Percentiles rank a stretch among this genome's conserved stretches.
phyloP scores from a whole-genome alignment of 768 basidiomycete species.

The Multifurca ochricompacta region DNA sequence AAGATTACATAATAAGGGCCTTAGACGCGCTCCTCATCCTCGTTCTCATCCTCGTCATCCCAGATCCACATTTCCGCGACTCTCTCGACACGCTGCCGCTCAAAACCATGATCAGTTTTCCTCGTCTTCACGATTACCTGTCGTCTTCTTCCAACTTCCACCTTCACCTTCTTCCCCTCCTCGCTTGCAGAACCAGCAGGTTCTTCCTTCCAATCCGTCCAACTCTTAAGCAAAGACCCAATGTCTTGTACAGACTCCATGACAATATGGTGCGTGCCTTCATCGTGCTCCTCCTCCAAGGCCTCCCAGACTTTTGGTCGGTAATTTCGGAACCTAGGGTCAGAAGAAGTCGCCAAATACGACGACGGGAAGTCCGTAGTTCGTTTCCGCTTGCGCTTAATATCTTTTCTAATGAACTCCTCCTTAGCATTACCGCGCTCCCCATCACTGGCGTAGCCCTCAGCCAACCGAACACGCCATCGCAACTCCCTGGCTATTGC shows the following conservation, averaged over 20 bases:
- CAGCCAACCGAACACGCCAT: conserved; percentile 66
- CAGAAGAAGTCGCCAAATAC: conserved; percentile 8
- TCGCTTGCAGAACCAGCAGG: conserved; percentile 20
- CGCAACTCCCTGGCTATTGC: conserved; percentile 77
- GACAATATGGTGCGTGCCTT: conserved; percentile 33
- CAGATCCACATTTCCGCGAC: conserved; percentile 62
- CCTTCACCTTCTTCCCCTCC: conserved; percentile 24
- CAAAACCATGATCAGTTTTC: conserved; percentile 46
- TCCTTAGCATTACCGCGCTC: conserved; percentile 40
- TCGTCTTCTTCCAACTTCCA: conserved; percentile 37
- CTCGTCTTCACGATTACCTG: conserved; percentile 53
- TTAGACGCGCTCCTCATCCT: neutral
- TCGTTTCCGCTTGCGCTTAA: conserved; percentile 27
- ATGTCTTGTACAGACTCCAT: conserved; percentile 35
- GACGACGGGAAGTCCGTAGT: conserved; percentile 18
- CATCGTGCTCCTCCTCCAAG: conserved; percentile 35
- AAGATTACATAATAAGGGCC: neutral
- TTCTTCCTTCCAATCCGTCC: conserved; percentile 24
- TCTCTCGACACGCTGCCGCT: conserved; percentile 66
- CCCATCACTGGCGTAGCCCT: conserved; percentile 60
- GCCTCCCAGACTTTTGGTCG: conserved; percentile 60
- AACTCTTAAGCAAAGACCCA: conserved; percentile 36
- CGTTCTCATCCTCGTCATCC: conserved; percentile 22
- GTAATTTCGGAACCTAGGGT: conserved; percentile 37
- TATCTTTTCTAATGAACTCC: conserved; percentile 24